Evolutionary conservation across 163 green algal genomes (phyloP), one percentile per base, ranked within the genome.

Genomic region (Scenedesmus sp.): DNA sequence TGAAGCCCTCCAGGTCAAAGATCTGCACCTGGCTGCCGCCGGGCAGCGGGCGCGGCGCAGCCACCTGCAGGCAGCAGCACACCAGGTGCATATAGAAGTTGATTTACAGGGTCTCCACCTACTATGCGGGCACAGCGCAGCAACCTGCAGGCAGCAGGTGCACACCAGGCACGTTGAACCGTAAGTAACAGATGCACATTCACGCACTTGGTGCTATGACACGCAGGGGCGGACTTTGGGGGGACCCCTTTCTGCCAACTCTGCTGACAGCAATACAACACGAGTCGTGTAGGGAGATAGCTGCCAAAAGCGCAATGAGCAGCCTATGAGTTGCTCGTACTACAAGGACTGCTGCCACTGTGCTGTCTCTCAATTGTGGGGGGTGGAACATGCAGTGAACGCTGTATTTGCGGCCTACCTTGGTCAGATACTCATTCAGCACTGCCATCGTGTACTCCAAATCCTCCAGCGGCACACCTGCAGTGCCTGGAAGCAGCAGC

Each of bases 1-100:
- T 79, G 70, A 79, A 79, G 70, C 70, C 70, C 2, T 23, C 70
- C 70, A 79, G 70, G 23, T 79, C 70, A 23, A 52, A 79, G 23
- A 79, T 52, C 70, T 79, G 70, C 70, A 79, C 70, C 70, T 79
- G 70, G 70, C 70, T 79, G 70, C 70, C 70, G 46, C 70, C 70
- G 46, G 70, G 70, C 70, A 79, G 23, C 70, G 70, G 70, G 3
- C 70, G 23, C 70, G 70, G 70, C 7, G 70, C 70, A 52, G 70
- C 70, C 23, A 79, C 70, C 70, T 79, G 70, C 70, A 52, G 70
- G 23, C 70, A 52, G 23, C 70, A 46, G 34, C 34, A 46, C 34
- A 52, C 18, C 67, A 77, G 67, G 67, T 20, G 13, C 67, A 34
- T 20, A 77, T 15, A 73, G 18, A 5, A 5, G 4, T 73, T 5